phyloP scores from a whole-genome alignment of 768 basidiomycete genomes.

The Galerina sulciceps region DNA sequence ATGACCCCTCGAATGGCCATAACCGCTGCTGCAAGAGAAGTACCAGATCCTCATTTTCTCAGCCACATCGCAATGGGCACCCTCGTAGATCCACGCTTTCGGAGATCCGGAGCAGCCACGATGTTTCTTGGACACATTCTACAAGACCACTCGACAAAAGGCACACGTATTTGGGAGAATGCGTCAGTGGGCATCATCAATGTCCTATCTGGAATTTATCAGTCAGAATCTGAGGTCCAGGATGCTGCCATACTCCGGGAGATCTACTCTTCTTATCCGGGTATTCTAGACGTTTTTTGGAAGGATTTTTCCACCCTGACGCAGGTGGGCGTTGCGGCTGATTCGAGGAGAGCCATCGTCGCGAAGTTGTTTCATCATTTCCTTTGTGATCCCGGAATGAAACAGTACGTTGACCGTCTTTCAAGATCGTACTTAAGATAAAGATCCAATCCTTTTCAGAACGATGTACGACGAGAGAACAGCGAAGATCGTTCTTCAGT shows the following conservation, averaged over 20 bases:
- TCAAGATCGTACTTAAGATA: neutral
- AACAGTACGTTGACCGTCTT: neutral
- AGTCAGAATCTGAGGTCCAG: neutral
- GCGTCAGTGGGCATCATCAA: neutral
- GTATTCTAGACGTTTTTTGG: neutral
- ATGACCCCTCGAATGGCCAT: conserved; percentile 1
- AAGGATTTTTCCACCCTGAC: neutral
- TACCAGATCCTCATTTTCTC: neutral
- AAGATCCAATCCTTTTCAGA: neutral
- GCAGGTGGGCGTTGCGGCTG: neutral
- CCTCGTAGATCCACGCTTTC: neutral
- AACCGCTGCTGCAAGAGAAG: neutral
- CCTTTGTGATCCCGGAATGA: neutral
- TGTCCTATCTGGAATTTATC: neutral
- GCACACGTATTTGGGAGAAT: neutral
- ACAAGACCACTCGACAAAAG: neutral
- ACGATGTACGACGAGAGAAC: conserved; percentile 8
- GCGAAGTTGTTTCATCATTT: conserved; percentile 1
- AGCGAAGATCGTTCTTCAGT: neutral
- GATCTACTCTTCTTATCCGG: neutral
- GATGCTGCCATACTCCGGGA: conserved; percentile 1
- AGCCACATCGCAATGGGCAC: neutral
- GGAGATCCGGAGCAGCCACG: neutral
- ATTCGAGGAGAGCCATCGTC: neutral
- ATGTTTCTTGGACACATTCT: conserved; percentile 1